These are phyloP conservation scores for Grigorovia jiainica DNA, from an alignment of 805 yeast species.

Conservation along the genomic window DNA sequence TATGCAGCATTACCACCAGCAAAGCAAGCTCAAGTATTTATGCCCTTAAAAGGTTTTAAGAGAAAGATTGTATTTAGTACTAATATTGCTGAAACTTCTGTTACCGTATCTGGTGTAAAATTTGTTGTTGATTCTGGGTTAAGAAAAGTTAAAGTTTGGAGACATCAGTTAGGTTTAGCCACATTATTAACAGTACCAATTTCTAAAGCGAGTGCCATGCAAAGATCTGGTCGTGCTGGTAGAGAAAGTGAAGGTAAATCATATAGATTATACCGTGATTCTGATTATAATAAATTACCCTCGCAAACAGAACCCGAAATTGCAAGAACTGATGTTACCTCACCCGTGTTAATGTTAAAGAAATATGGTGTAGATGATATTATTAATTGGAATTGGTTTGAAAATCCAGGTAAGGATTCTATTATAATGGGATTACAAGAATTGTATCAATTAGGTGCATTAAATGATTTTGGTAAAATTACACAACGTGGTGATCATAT, in stretches of 20 bases:
- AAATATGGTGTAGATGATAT: constrained; percentile 76
- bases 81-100: constrained; percentile 95
- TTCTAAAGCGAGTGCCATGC: constrained; percentile 89
- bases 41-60: constrained; percentile 48
- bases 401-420: constrained; percentile 76
- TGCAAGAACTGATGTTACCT: constrained; percentile 71
- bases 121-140: constrained; percentile 91
- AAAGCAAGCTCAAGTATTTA: constrained; percentile 75
- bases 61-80: constrained; percentile 88
- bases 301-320: constrained; percentile 91
- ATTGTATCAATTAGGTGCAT: constrained; percentile 68
- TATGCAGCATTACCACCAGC: constrained; percentile 90
- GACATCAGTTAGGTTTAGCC: constrained; percentile 86
- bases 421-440: constrained; percentile 69
- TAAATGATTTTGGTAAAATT: constrained; percentile 65
- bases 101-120: constrained; percentile 89
- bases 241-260: constrained; percentile 92
- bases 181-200: constrained; percentile 86
- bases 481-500: constrained; percentile 75
- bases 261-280: constrained; percentile 71
- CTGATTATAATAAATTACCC: constrained; percentile 52
- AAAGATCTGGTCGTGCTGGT: constrained; percentile 98
- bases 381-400: constrained; percentile 85
- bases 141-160: constrained; percentile 90
- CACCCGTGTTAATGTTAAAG: constrained; percentile 78